Conservation (phyloP, 768 basidiomycete genomes). For the Hemileccinum impolitum region DNA sequence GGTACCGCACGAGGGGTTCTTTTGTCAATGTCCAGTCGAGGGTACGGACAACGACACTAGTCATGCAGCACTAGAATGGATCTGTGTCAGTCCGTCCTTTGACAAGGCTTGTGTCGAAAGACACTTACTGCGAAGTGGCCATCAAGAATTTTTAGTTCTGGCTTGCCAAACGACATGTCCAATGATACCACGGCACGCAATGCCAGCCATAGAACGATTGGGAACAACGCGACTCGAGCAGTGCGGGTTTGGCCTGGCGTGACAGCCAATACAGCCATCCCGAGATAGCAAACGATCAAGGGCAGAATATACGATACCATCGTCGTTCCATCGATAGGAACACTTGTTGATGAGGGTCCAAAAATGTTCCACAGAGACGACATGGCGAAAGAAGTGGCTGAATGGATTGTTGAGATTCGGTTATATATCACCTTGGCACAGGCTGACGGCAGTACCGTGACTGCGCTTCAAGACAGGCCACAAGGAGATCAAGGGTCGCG, state of each 20-base stretch:
- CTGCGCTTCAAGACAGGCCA: too few relatives aligned
- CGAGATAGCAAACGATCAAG: not conserved
- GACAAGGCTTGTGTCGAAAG: too few relatives aligned
- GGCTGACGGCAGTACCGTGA: too few relatives aligned
- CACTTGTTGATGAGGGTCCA: not conserved
- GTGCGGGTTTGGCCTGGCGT: not conserved
- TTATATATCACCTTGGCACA: too few relatives aligned
- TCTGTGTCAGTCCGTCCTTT: not conserved
- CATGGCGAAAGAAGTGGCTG: not conserved
- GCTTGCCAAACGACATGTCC: slow-evolving; percentile 7
- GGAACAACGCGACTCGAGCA: slow-evolving; percentile 35
- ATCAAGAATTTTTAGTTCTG: slow-evolving; percentile 2
- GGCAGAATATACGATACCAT: not conserved
- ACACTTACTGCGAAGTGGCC: slow-evolving; percentile 11
- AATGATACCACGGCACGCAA: slow-evolving; percentile 35
- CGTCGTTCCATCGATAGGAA: not conserved
- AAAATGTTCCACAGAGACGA: not conserved
- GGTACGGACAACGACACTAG: slow-evolving; percentile 6
- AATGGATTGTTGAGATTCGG: not conserved
- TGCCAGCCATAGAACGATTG: slow-evolving; percentile 40
- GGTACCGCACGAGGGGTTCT: slow-evolving; percentile 15
- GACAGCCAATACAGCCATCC: not conserved
- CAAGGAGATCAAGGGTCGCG: too few relatives aligned
- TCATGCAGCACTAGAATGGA: slow-evolving; percentile 15
- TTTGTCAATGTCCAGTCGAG: slow-evolving; percentile 17